Conservation (phyloP, 2,329 filamentous ascomycete genomes). For the Gyromitra esculenta region DNA sequence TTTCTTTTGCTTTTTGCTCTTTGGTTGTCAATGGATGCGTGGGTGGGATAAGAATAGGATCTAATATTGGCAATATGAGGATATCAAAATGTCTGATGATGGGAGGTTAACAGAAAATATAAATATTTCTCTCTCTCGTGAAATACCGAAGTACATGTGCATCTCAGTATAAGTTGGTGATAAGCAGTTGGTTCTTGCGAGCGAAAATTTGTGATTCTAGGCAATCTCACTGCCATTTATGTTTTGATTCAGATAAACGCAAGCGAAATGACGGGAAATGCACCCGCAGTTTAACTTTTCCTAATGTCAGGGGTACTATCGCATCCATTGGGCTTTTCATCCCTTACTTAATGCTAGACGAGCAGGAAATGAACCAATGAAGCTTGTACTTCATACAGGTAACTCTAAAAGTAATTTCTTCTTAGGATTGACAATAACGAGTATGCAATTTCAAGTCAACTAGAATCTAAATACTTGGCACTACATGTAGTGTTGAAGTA, state of each 20-base stretch:
- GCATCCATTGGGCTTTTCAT: neutral
- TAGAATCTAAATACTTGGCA: too few relatives aligned
- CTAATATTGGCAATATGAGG: conserved; percentile 4
- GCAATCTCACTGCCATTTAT: neutral
- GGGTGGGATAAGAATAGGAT: neutral
- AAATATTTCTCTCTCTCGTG: neutral
- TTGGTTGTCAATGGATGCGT: neutral
- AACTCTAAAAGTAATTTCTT: too few relatives aligned
- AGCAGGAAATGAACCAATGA: neutral
- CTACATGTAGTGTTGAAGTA: too few relatives aligned
- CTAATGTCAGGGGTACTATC: neutral
- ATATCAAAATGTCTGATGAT: neutral
- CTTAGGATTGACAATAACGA: too few relatives aligned
- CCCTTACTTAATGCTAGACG: neutral
- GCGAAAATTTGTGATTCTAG: neutral
- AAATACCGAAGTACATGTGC: neutral
- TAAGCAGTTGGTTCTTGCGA: neutral
- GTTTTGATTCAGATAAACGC: neutral
- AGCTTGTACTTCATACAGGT: neutral
- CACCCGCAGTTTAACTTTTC: neutral
- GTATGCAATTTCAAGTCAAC: too few relatives aligned
- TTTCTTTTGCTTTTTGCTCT: neutral
- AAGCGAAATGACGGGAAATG: neutral
- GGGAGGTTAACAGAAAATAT: neutral
- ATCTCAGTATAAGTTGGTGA: neutral